phyloP scores from a whole-genome alignment of 2,329 filamentous ascomycete species.

The Ophiostoma sp. region DNA sequence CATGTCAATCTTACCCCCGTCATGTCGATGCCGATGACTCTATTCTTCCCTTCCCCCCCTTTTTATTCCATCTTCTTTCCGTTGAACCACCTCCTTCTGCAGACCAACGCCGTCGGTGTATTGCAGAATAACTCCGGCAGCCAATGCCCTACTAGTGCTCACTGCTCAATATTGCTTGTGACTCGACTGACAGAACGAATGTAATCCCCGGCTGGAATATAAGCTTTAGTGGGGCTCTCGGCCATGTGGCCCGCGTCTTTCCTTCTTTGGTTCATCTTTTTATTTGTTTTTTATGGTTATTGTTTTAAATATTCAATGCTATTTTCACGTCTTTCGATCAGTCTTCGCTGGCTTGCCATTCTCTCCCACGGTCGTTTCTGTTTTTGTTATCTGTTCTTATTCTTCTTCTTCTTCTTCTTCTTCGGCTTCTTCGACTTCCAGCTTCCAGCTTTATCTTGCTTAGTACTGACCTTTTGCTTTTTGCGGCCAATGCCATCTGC shows the following conservation, averaged over 20 bases:
- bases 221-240: background rate
- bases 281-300: background rate
- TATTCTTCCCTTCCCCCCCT: too few species aligned
- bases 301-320: background rate
- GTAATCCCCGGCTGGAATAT: background rate
- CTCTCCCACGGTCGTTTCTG: background rate
- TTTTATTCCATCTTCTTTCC: background rate
- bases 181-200: background rate
- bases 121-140: background rate
- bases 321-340: too few species aligned
- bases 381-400: background rate
- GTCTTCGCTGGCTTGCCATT: background rate
- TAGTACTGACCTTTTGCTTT: background rate
- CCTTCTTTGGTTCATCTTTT: background rate
- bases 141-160: background rate
- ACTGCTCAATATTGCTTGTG: background rate
- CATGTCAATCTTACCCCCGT: too few species aligned
- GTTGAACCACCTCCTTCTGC: background rate
- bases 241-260: background rate
- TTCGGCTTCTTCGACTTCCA: background rate
- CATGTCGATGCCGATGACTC: background rate
- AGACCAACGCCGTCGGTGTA: background rate
- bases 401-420: background rate
- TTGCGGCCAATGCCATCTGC: too few species aligned
- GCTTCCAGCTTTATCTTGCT: background rate